phyloP scores from a whole-genome alignment of 2,329 filamentous ascomycete species.

The Aspergillus sp. region DNA sequence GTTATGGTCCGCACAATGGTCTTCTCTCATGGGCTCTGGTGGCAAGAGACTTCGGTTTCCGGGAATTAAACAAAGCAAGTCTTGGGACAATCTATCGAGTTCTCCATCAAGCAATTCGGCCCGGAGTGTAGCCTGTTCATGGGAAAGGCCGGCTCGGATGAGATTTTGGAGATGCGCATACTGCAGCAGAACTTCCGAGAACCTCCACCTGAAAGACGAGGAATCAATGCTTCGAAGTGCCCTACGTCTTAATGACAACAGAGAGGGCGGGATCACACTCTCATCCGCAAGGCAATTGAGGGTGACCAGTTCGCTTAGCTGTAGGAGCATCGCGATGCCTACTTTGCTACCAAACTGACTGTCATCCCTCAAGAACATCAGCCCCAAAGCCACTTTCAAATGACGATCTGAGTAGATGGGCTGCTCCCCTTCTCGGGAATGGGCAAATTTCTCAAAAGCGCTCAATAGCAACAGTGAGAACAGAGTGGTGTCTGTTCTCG shows the following conservation, averaged over 20 bases:
- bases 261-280: not conserved
- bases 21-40: not conserved
- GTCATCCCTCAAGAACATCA: constrained; percentile 3
- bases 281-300: constrained; percentile 5
- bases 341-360: not conserved
- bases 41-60: not conserved
- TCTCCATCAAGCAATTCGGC: not conserved
- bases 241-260: not conserved
- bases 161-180: not conserved
- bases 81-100: not conserved
- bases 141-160: not conserved
- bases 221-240: not conserved
- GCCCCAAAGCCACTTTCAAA: not conserved
- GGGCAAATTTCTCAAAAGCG: constrained; percentile 1
- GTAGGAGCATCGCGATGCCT: not conserved
- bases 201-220: constrained; percentile 4
- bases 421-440: not conserved
- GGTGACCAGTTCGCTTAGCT: constrained; percentile 1
- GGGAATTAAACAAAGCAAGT: not conserved
- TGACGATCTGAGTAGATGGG: not conserved
- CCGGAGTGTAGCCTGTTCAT: not conserved
- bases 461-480: constrained; percentile 4
- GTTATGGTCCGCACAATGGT: not conserved
- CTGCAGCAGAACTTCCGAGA: constrained; percentile 2
- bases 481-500: not conserved